Conservation (phyloP, 345 rosid genomes). For the Brassica carinata region DNA sequence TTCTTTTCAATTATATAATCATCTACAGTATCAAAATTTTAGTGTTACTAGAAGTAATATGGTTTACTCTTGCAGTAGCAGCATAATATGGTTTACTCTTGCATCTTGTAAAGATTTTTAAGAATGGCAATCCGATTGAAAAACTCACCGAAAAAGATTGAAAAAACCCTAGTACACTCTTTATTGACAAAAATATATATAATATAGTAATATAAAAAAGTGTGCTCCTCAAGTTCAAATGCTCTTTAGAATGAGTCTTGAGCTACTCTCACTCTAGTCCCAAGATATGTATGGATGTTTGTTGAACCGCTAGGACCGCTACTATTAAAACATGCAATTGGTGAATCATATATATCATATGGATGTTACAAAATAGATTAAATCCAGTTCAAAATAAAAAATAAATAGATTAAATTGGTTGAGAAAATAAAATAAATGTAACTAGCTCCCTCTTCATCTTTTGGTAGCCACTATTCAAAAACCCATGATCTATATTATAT, state of each 20-base stretch:
- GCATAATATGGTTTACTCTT: too few species aligned
- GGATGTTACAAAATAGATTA: not conserved
- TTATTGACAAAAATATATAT: not conserved
- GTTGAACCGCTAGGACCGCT: too few species aligned
- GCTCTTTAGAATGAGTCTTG: not conserved
- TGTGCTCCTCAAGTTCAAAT: not conserved
- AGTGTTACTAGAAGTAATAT: not conserved
- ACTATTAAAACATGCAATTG: not conserved
- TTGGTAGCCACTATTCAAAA: not conserved
- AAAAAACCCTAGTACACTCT: not conserved
- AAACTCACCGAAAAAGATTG: not conserved
- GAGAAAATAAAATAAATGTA: not conserved
- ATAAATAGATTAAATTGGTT: not conserved
- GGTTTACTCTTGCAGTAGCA: not conserved
- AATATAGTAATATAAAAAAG: not conserved
- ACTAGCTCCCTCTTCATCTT: not conserved
- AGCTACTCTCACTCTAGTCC: not conserved
- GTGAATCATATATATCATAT: not conserved
- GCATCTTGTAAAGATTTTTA: not conserved
- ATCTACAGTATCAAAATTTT: not conserved
- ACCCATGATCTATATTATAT: conserved; percentile 2
- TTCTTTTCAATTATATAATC: not conserved
- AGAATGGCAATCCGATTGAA: not conserved
- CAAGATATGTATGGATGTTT: not conserved
- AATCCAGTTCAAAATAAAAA: not conserved